Conservation (phyloP, 2,329 filamentous ascomycete species). For the Microsporum canis region DNA sequence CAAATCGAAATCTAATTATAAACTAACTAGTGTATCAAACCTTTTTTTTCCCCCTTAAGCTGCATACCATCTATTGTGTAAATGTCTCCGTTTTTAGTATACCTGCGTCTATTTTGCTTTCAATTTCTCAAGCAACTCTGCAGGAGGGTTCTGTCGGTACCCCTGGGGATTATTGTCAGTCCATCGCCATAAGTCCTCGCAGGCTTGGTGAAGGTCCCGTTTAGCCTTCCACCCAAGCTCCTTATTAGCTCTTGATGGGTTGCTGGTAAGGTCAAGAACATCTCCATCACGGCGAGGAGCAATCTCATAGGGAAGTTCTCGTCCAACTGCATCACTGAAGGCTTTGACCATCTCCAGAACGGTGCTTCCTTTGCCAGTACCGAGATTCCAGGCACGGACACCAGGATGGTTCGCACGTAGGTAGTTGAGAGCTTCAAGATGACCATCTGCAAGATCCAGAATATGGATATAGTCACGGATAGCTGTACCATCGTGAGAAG, state of each 20-base stretch:
- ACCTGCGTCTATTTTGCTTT: not conserved
- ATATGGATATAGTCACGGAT: constrained; percentile 99
- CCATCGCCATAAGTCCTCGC: constrained; percentile 92
- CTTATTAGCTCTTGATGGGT: constrained; percentile 72
- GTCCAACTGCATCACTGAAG: constrained; percentile 77
- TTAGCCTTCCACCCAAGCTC: constrained; percentile 91
- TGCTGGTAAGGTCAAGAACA: constrained; percentile 87
- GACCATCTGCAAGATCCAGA: constrained; percentile 74
- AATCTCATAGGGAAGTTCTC: constrained; percentile 76
- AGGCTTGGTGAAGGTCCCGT: constrained; percentile 82
- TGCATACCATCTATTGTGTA: not conserved
- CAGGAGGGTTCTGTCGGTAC: constrained; percentile 82
- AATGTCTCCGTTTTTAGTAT: not conserved
- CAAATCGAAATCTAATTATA: not conserved
- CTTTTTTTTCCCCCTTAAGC: not conserved
- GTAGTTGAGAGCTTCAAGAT: constrained; percentile 81
- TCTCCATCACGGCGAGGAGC: constrained; percentile 73
- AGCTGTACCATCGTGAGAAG: constrained; percentile 78
- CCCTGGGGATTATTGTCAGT: constrained; percentile 93
- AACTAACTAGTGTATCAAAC: not conserved
- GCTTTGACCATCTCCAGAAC: constrained; percentile 97
- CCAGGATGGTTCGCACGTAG: constrained; percentile 74
- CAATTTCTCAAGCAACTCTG: constrained; percentile 55
- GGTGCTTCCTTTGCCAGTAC: constrained; percentile 86
- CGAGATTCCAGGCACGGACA: constrained; percentile 91